Evolutionary conservation across 768 basidiomycete species (phyloP), one percentile per base, ranked within the genome.

Genomic region (Hirschioporus abietinus): DNA sequence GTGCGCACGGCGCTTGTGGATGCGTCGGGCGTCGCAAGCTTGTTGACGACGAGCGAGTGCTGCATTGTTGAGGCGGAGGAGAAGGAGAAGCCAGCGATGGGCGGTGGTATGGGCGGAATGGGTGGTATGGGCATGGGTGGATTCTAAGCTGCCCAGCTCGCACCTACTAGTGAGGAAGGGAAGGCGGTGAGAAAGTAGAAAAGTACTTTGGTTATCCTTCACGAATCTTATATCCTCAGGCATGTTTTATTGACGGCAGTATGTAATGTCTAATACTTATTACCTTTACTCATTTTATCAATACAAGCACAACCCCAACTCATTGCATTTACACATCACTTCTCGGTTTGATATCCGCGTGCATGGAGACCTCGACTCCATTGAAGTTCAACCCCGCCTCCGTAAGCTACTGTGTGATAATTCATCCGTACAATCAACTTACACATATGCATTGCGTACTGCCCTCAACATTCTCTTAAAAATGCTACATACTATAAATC

Each of bases 1-100:
- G 96, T 97, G 63, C 82, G 93, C 72, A 96, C 95, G 1, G 95
- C 95, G 1, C 82, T 98, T 30, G 88, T 96, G 1, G 96, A 99
- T 75, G 96, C 96, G 0, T 82, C 86, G 25, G 95, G 96, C 74
- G 96, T 98, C n/a, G 94, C 96, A 3, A 91, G 88, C 69, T 79
- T 99, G 76, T 80, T 98, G 78, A 95, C 95, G 62, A 99, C 96
- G 64, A 92, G 90, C 71, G 96, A 99, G 82, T 90, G 87, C 58
- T 92, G 92, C 75, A 86, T 99, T 57, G 95, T 98, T 25, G 95
- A 98, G 63, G 92, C 89, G 17, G 90, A 92, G 70, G 95, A 97
- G 74, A 76, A 77, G 68, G 86, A 91, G 70, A 83, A 90, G 63
- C 81, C 87, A 65, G 79, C 83, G 4, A 71, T 69, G 26, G 72